phyloP scores from a whole-genome alignment of 805 yeast species.

The Candida maris region DNA sequence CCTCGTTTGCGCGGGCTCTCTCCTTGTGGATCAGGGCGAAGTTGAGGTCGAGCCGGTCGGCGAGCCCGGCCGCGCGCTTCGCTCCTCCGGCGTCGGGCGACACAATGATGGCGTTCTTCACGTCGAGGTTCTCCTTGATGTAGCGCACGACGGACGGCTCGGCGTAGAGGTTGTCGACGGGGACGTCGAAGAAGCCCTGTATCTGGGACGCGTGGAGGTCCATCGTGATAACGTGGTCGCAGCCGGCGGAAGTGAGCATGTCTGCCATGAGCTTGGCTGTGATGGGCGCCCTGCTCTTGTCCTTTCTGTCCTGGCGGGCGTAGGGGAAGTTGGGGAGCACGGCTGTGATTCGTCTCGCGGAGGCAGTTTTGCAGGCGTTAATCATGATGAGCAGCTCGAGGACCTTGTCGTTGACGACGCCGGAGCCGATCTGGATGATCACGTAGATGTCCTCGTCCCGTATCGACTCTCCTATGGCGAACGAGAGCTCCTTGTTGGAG shows the following conservation, averaged over 20 bases:
- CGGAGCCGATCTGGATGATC: slow-evolving; percentile 76
- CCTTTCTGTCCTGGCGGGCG: slow-evolving; percentile 87
- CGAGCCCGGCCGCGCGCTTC: slow-evolving; percentile 81
- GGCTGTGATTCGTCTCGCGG: slow-evolving; percentile 79
- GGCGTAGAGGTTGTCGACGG: slow-evolving; percentile 80
- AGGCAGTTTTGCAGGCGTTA: slow-evolving; percentile 78
- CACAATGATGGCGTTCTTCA: slow-evolving; percentile 63
- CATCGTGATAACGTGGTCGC: slow-evolving; percentile 84
- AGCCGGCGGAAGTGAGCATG: slow-evolving; percentile 78
- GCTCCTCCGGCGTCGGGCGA: slow-evolving; percentile 94
- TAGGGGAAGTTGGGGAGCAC: slow-evolving; percentile 81
- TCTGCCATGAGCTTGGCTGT: slow-evolving; percentile 84
- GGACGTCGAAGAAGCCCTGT: slow-evolving; percentile 80
- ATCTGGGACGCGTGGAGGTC: slow-evolving; percentile 87
- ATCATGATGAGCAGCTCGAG: slow-evolving; percentile 74
- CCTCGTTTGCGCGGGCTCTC: slow-evolving; percentile 79
- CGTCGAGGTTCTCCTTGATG: slow-evolving; percentile 58
- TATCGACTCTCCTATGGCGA: slow-evolving; percentile 75
- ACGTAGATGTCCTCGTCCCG: slow-evolving; percentile 83
- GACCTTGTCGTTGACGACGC: slow-evolving; percentile 70
- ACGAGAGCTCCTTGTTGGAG: slow-evolving; percentile 69
- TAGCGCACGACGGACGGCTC: slow-evolving; percentile 79
- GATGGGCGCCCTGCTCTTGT: slow-evolving; percentile 80
- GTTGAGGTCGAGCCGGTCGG: slow-evolving; percentile 73
- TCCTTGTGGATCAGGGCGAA: slow-evolving; percentile 85